A percentile compares a stretch with the other conserved stretches of the same genome.
phyloP scores from a whole-genome alignment of 192 early-diverging fungal species.

The Rhizoclosmatium globosum region DNA sequence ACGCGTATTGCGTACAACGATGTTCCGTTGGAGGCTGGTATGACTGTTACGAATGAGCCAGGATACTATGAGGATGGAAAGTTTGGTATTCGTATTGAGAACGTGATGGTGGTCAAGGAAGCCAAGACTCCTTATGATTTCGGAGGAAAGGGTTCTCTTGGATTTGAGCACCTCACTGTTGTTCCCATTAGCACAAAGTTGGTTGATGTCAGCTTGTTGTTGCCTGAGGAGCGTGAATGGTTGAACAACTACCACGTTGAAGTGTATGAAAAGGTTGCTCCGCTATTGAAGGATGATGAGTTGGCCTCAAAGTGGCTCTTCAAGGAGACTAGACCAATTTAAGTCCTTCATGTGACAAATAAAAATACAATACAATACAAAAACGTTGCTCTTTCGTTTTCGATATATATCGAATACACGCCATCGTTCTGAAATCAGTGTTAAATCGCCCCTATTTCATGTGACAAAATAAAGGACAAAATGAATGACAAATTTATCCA shows the following conservation, averaged over 20 bases:
- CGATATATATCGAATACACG: too few relatives aligned
- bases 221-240: slow-evolving; percentile 82
- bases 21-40: slow-evolving; percentile 81
- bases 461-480: too few relatives aligned
- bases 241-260: slow-evolving; percentile 85
- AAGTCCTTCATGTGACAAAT: slow-evolving; percentile 38
- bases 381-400: too few relatives aligned
- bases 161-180: slow-evolving; percentile 92
- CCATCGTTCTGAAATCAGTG: too few relatives aligned
- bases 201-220: slow-evolving; percentile 75
- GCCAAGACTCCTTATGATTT: slow-evolving; percentile 83
- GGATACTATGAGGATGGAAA: slow-evolving; percentile 97
- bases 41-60: slow-evolving; percentile 98
- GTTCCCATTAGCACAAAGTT: slow-evolving; percentile 87
- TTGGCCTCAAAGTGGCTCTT: slow-evolving; percentile 83
- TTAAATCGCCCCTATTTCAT: too few relatives aligned
- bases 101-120: slow-evolving; percentile 83
- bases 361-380: too few relatives aligned
- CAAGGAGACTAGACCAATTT: slow-evolving; percentile 79
- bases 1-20: slow-evolving; percentile 78
- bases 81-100: slow-evolving; percentile 98
- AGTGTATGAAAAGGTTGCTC: slow-evolving; percentile 81
- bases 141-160: slow-evolving; percentile 81
- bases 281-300: slow-evolving; percentile 72
- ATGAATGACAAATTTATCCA: too few relatives aligned